These are phyloP conservation scores for Trichoderma sp. DNA, from an alignment of 2,329 filamentous ascomycete species.

Conservation along the genomic window DNA sequence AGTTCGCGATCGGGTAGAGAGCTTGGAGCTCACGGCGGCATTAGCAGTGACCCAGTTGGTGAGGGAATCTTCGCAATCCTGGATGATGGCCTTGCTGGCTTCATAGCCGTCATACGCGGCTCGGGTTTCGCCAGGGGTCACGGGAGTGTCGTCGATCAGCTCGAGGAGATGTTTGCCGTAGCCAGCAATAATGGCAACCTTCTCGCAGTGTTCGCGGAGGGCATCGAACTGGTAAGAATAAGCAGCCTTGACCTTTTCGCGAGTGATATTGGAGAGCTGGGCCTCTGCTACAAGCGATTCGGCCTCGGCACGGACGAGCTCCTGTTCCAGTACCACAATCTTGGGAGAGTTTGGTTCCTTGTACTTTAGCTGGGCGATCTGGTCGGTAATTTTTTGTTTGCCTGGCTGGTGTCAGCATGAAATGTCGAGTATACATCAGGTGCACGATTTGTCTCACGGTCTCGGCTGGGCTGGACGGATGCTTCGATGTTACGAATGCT, in stretches of 20 bases:
- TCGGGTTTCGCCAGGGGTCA: slow-evolving; percentile 95
- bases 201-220: slow-evolving; percentile 95
- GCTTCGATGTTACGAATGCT: slow-evolving; percentile 99
- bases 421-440: background rate
- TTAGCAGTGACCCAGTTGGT: slow-evolving; percentile 96
- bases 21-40: slow-evolving; percentile 82
- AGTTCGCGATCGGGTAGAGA: slow-evolving; percentile 84
- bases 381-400: slow-evolving; percentile 99
- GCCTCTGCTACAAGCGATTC: slow-evolving; percentile 99
- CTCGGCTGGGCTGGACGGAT: slow-evolving; percentile 95
- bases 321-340: slow-evolving; percentile 97
- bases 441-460: slow-evolving; percentile 66
- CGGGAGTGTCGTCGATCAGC: slow-evolving; percentile 92
- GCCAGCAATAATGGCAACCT: slow-evolving; percentile 95
- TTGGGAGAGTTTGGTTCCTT: slow-evolving; percentile 98
- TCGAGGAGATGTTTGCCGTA: slow-evolving; percentile 98
- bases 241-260: slow-evolving; percentile 97
- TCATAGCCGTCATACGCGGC: slow-evolving; percentile 97
- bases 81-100: slow-evolving; percentile 97
- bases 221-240: slow-evolving; percentile 99
- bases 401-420: slow-evolving; percentile 53
- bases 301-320: slow-evolving; percentile 96
- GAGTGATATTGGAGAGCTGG: slow-evolving; percentile 98
- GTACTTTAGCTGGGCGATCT: slow-evolving; percentile 98
- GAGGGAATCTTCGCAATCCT: slow-evolving; percentile 96